phyloP scores from a whole-genome alignment of 345 rosid genomes.

The Salix koriyanagi region DNA sequence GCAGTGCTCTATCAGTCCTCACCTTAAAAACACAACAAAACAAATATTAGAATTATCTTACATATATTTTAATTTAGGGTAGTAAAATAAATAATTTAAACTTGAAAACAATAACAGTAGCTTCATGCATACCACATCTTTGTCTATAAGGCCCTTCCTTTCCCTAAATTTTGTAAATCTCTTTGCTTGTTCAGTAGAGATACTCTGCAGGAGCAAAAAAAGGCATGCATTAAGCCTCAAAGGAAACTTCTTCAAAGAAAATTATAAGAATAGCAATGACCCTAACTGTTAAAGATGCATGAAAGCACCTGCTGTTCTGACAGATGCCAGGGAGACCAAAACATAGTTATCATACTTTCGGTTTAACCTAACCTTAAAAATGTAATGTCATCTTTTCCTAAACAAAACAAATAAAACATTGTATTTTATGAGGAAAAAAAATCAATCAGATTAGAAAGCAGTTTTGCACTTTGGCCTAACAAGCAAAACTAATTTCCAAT shows the following conservation, averaged over 20 bases:
- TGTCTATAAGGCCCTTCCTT: conserved; percentile 84
- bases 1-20: conserved; percentile 80
- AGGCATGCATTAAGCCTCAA: conserved; percentile 13
- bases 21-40: conserved; percentile 47
- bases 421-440: neutral
- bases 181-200: conserved; percentile 85
- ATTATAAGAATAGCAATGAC: neutral
- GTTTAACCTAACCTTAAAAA: neutral
- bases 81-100: neutral
- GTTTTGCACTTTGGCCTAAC: neutral
- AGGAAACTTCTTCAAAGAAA: neutral
- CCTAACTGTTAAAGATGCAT: neutral
- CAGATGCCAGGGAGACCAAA: neutral
- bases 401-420: neutral
- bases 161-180: conserved; percentile 91
- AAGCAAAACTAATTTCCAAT: neutral
- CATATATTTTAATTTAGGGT: neutral
- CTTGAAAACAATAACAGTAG: neutral
- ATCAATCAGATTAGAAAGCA: neutral
- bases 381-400: neutral
- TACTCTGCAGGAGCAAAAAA: conserved; percentile 53
- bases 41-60: conserved; percentile 4
- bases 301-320: neutral
- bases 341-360: neutral
- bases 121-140: conserved; percentile 79